Evolutionary conservation across 768 basidiomycete species (phyloP), one percentile per base, ranked within the genome.

Genomic region (Flagelloscypha sp.): DNA sequence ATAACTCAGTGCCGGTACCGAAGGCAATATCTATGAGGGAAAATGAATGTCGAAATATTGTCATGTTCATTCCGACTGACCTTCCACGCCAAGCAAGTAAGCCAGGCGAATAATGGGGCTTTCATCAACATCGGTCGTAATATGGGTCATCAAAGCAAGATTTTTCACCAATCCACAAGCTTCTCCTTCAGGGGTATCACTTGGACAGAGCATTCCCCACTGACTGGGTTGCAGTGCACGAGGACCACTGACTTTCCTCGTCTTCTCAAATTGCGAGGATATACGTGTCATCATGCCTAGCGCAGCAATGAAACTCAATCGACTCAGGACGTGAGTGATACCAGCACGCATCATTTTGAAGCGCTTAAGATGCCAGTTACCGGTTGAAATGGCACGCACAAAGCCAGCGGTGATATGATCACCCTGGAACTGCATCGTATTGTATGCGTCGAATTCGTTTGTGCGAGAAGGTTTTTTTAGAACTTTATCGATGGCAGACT

Each of bases 221-320:
- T 99, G 95, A 70, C 84, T 88, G 4, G 95, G 94, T 54, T 99
- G 95, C 41, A 99, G 59, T 15, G 94, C 93, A 49, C 95, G 77
- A 20, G 95, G 95, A 27, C 95, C 95, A 46, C 89, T 94, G 41
- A 99, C 95, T 58, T 99, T 99, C 40, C 95, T 69, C 15, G 95
- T 98, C 72, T 99, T 99, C 60, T 99, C 95, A 54, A 99, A 99
- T 61, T 99, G 95, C 15, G 89, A 94, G 8, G 87, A 84, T 45
- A 99, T 99, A 16, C 95, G 82, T 7, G 95, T 99, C 95, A 99
- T 99, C 95, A 98, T 99, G 11, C 95, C 95, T 11, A 99, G 70
- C 1, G 95, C 95, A 37, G 89, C 86, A 56, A 99, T 95, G 68
- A 94, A 99, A 52, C 84, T 87, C 33, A 99, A 65, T 27, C 95